phyloP scores from a whole-genome alignment of 208 protist species.

The Leishmania braziliensis region DNA sequence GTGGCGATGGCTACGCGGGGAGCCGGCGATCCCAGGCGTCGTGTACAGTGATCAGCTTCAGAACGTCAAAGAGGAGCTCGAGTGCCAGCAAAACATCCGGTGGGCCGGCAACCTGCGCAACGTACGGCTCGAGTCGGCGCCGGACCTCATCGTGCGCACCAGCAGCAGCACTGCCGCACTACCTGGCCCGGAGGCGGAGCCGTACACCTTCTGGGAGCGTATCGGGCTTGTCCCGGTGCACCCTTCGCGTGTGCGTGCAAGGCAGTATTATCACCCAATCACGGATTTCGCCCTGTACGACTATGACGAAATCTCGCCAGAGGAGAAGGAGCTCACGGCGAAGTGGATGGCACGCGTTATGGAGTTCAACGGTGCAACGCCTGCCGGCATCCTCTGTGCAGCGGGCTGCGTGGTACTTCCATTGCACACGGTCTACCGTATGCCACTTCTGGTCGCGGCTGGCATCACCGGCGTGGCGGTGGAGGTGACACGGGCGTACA shows the following conservation, averaged over 20 bases:
- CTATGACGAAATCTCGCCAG: slow-evolving; percentile 84
- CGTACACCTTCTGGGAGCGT: slow-evolving; percentile 91
- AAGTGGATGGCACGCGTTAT: slow-evolving; percentile 85
- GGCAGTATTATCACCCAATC: slow-evolving; percentile 86
- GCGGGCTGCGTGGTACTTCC: slow-evolving; percentile 77
- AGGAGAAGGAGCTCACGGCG: slow-evolving; percentile 86
- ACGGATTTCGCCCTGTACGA: slow-evolving; percentile 88
- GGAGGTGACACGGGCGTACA: slow-evolving; percentile 78
- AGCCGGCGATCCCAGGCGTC: slow-evolving; percentile 64
- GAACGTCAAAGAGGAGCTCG: slow-evolving; percentile 22
- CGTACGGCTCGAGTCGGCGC: slow-evolving; percentile 59
- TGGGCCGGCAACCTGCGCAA: slow-evolving; percentile 80
- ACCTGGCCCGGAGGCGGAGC: slow-evolving; percentile 74
- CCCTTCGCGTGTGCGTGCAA: slow-evolving; percentile 75
- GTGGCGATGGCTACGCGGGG: slow-evolving; percentile 43
- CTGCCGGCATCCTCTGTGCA: slow-evolving; percentile 65
- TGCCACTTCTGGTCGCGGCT: slow-evolving; percentile 74
- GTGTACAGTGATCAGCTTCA: slow-evolving; percentile 75
- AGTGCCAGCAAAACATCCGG: slow-evolving; percentile 28
- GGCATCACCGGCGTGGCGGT: slow-evolving; percentile 68
- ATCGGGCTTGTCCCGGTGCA: slow-evolving; percentile 79
- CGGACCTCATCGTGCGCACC: slow-evolving; percentile 28
- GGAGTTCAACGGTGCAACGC: slow-evolving; percentile 81
- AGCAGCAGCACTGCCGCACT: slow-evolving; percentile 29
- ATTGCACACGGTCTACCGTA: slow-evolving; percentile 76